phyloP scores from a whole-genome alignment of 2,329 filamentous ascomycete genomes.

The Trichophyton simii region DNA sequence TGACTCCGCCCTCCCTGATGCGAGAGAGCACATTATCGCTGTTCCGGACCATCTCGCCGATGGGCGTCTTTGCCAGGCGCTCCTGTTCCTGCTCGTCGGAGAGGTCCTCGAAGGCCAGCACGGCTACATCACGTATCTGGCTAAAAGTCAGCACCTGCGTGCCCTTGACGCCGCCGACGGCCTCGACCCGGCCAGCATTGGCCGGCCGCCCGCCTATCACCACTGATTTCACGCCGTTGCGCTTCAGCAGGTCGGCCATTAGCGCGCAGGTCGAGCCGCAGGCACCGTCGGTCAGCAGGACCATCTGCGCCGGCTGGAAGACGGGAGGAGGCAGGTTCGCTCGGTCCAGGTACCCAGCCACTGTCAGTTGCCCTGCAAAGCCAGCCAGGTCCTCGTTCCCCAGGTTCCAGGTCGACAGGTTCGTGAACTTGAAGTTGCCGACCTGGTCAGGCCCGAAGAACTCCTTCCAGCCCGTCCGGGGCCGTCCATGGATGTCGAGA shows the following conservation, averaged over 20 bases:
- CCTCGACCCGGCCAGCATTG: slow-evolving; percentile 43
- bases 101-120: no score
- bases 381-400: slow-evolving; percentile 17
- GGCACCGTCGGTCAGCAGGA: slow-evolving; percentile 41
- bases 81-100: slow-evolving; percentile 3
- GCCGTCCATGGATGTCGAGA: slow-evolving; percentile 19
- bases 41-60: slow-evolving; percentile 11
- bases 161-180: slow-evolving; percentile 54
- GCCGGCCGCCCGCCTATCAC: slow-evolving; percentile 48
- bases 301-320: slow-evolving; percentile 25
- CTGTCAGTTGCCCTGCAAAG: slow-evolving; percentile 15
- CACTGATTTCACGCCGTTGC: slow-evolving; percentile 44
- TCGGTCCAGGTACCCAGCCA: slow-evolving; percentile 22
- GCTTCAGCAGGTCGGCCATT: slow-evolving; percentile 44
- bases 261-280: slow-evolving; percentile 51
- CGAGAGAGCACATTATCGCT: slow-evolving; percentile 11
- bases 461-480: slow-evolving; percentile 29
- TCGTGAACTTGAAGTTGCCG: slow-evolving; percentile 28
- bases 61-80: slow-evolving; percentile 8
- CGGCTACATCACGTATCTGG: background rate
- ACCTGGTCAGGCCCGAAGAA: slow-evolving; percentile 17
- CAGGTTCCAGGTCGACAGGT: slow-evolving; percentile 17
- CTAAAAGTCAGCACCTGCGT: slow-evolving; percentile 17
- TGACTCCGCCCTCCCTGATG: slow-evolving; percentile 25
- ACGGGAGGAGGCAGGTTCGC: slow-evolving; percentile 16